These are phyloP conservation scores for Lagenidium sp. DNA, from an alignment of 352 stramenopile species.

Conservation along the genomic window DNA sequence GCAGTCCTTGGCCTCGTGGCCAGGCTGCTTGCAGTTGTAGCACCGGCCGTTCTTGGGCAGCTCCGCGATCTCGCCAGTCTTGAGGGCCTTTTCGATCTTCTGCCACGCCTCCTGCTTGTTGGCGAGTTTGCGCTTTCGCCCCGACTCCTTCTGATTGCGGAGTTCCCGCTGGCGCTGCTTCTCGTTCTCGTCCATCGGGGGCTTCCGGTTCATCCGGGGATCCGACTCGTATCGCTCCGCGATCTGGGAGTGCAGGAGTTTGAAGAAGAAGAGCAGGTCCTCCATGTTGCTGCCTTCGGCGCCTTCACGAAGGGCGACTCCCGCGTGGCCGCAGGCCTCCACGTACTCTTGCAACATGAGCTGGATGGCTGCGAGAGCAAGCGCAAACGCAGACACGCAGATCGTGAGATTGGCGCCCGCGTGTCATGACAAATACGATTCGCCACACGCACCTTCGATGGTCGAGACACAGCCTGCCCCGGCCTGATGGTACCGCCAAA, in stretches of 20 bases:
- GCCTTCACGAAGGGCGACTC: conserved; percentile 20
- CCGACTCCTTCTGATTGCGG: conserved; percentile 66
- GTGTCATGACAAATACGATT: neutral
- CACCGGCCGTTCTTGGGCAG: conserved; percentile 52
- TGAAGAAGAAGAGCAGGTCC: conserved; percentile 81
- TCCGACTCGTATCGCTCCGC: conserved; percentile 49
- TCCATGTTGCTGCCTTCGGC: conserved; percentile 28
- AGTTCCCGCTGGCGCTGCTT: conserved; percentile 71
- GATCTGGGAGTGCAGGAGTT: conserved; percentile 65
- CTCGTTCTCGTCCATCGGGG: conserved; percentile 71
- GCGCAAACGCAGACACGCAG: neutral
- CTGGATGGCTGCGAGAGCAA: conserved; percentile 47
- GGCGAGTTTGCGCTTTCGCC: conserved; percentile 64
- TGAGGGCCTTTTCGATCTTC: conserved; percentile 32
- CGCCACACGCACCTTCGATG: conserved; percentile 59
- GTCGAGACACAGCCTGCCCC: conserved; percentile 82
- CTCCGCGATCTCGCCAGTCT: conserved; percentile 32
- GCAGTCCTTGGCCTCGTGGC: conserved; percentile 71
- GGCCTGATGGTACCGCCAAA: conserved; percentile 84
- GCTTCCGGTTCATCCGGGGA: conserved; percentile 34
- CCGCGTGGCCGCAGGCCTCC: conserved; percentile 22
- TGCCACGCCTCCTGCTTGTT: conserved; percentile 56
- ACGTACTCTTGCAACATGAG: conserved; percentile 77
- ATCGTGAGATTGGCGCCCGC: too few species aligned
- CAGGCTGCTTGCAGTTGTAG: conserved; percentile 81